Conservation (phyloP, 768 basidiomycete genomes). For the Astraeus odoratus region DNA sequence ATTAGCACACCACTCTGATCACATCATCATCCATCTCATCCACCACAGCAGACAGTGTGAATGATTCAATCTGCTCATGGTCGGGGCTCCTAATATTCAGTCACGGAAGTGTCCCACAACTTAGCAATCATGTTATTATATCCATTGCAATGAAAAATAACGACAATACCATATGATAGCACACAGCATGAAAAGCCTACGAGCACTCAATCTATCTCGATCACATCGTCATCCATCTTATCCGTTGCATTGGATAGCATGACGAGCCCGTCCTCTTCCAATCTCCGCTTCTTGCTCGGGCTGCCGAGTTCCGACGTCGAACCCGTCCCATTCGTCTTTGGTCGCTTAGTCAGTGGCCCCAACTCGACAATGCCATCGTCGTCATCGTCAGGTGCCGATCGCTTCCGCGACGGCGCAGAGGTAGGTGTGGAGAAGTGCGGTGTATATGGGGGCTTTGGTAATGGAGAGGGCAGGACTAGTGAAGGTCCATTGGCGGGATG, state of each 20-base stretch:
- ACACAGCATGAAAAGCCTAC: not conserved
- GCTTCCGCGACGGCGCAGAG: constrained; percentile 47
- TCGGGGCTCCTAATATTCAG: too few species aligned
- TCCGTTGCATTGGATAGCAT: constrained; percentile 56
- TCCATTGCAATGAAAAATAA: not conserved
- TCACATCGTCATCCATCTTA: constrained; percentile 46
- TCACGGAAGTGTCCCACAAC: not conserved
- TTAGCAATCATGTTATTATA: not conserved
- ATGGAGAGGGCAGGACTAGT: constrained; percentile 57
- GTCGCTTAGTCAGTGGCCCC: constrained; percentile 54
- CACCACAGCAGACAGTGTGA: not conserved
- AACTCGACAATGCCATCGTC: constrained; percentile 52
- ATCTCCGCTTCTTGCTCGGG: constrained; percentile 54
- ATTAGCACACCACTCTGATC: too few species aligned
- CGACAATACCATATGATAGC: constrained; percentile 3
- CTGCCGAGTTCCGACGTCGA: constrained; percentile 28
- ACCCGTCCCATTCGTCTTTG: constrained; percentile 28
- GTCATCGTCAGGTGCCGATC: constrained; percentile 50
- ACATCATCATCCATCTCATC: not conserved
- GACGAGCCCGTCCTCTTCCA: constrained; percentile 73
- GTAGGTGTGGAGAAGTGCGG: constrained; percentile 35
- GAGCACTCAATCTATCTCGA: constrained; percentile 44
- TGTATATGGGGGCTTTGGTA: constrained; percentile 49
- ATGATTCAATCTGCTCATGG: too few species aligned
- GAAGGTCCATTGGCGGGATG: constrained; percentile 45